These are phyloP conservation scores for Debaryomyces coudertii DNA, from an alignment of 1,139 yeast species.

Conservation along the genomic window DNA sequence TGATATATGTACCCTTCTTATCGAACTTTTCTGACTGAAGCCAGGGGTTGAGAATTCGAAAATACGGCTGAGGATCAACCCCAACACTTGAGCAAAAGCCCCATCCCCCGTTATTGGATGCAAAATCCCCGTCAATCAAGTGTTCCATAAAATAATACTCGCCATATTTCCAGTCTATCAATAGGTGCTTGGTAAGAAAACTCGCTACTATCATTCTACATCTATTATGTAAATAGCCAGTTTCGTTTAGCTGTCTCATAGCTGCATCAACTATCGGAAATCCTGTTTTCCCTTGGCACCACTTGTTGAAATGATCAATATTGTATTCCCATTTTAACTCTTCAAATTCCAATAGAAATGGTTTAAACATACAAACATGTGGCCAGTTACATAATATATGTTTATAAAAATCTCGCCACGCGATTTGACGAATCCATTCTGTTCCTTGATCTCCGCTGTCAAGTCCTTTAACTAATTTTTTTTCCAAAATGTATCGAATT, in stretches of 20 bases:
- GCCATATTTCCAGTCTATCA: constrained; percentile 60
- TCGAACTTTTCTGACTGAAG: constrained; percentile 55
- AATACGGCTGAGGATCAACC: constrained; percentile 59
- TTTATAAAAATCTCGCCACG: constrained; percentile 61
- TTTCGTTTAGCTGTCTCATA: constrained; percentile 53
- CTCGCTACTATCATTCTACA: constrained; percentile 57
- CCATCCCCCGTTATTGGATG: constrained; percentile 63
- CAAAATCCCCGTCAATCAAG: constrained; percentile 55
- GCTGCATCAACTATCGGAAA: constrained; percentile 60
- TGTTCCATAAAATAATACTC: constrained; percentile 53
- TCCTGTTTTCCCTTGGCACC: constrained; percentile 60
- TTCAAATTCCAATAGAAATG: constrained; percentile 46
- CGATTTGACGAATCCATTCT: constrained; percentile 54
- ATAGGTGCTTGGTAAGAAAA: constrained; percentile 53
- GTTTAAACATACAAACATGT: constrained; percentile 51
- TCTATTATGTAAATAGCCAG: constrained; percentile 57
- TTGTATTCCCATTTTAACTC: constrained; percentile 47
- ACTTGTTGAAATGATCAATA: constrained; percentile 39
- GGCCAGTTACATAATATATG: constrained; percentile 55
- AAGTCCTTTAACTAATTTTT: constrained; percentile 25
- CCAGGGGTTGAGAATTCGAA: constrained; percentile 56
- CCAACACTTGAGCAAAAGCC: constrained; percentile 56
- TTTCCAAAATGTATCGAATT: constrained; percentile 28
- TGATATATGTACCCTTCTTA: constrained; percentile 47
- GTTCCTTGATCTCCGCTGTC: constrained; percentile 34